Conservation (phyloP, 1,139 yeast species). For the Eremothecium gossypii region DNA sequence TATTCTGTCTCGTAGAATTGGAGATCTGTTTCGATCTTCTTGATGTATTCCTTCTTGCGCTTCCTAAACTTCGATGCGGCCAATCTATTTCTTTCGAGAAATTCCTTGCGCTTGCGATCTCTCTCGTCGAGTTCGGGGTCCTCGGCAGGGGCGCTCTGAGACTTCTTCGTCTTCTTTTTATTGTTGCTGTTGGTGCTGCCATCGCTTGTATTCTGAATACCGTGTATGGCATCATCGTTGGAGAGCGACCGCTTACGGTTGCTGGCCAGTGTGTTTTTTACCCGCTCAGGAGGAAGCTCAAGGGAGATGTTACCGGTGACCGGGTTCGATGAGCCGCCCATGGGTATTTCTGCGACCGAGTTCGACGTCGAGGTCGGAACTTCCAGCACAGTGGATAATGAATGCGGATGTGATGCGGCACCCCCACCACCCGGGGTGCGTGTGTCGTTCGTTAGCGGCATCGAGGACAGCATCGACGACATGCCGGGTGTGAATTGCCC, state of each 20-base stretch:
- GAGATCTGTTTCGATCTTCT: constrained; percentile 71
- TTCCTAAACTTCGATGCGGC: constrained; percentile 96
- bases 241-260: not conserved
- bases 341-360: not conserved
- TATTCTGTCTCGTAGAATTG: constrained; percentile 64
- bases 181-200: not conserved
- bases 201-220: not conserved
- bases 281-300: constrained; percentile 1
- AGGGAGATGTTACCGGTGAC: not conserved
- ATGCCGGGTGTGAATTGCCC: constrained; percentile 2
- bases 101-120: constrained; percentile 69
- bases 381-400: constrained; percentile 2
- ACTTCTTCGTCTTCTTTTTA: not conserved
- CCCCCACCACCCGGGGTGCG: not conserved
- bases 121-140: constrained; percentile 27
- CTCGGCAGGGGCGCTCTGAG: not conserved
- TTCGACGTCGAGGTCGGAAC: not conserved
- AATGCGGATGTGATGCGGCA: not conserved
- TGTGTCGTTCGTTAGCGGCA: not conserved
- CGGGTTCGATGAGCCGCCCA: not conserved
- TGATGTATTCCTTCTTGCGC: constrained; percentile 82
- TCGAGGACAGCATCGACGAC: not conserved
- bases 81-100: constrained; percentile 81
- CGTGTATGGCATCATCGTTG: not conserved
- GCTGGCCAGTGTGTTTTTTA: not conserved